Evolutionary conservation across 148 eudicot species (phyloP), one percentile per base, ranked within the genome.

Genomic region (Simmondsia chinensis): DNA sequence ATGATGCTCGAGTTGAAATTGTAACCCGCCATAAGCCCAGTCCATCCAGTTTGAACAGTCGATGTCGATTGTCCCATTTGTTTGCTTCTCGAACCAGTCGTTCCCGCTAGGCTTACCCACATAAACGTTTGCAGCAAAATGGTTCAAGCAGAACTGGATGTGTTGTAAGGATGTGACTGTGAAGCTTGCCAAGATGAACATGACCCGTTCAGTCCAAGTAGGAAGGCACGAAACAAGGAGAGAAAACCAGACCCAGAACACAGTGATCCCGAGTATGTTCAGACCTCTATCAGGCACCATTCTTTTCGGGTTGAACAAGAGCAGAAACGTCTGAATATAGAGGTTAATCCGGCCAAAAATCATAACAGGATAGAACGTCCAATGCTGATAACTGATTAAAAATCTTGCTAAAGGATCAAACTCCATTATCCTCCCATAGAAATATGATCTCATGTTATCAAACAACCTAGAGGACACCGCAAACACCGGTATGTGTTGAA

Each of bases 1-100:
- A 38, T 89, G 97, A 48, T 89, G 97, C 48, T 89, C 97, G 1
- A 89, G 78, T 75, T 89, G 97, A 38, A 89, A 89, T 24, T 89
- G 97, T 17, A 89, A 46, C 17, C 97, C 97, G 1, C 97, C 97
- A 33, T 65, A 80, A 43, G 74, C 65, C 95, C 95, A 89, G 47
- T 89, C 97, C 97, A 89, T 84, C 54, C 61, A 72, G 3, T 71
- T 17, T 0, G 86, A 50, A 33, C 84, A 75, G 0, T 63, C 7
- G 7, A 89, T 89, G 35, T 89, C 95, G 0, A 89, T 81, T 0
- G 95, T 78, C 33, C 97, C 97, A 22, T 52, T 43, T 0, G 95
- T 77, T 50, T 89, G 97, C 28, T 81, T 84, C 76, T 84, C 87
- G 8, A 89, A 84, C 97, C 97, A 89, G 24, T 89, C 77, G 10